phyloP scores from a whole-genome alignment of 1,284 basidiomycete species.

The Boletus smithii region DNA sequence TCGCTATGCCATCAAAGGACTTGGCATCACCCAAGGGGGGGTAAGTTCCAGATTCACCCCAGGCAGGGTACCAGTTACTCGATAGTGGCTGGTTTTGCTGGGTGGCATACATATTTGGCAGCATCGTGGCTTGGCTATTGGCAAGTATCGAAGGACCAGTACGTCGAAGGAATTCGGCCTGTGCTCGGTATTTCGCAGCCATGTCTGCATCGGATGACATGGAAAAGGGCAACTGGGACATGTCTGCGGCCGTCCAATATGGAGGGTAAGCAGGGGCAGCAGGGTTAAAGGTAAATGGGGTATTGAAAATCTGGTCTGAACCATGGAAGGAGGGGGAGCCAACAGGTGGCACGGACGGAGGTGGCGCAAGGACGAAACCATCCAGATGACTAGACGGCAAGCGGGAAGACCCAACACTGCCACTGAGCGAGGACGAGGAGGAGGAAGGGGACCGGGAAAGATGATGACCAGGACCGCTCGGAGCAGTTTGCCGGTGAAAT shows the following conservation, averaged over 20 bases:
- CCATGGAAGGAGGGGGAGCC: slow-evolving; percentile 6
- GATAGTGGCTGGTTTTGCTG: slow-evolving; percentile 18
- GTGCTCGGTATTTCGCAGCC: slow-evolving; percentile 47
- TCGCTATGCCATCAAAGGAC: slow-evolving; percentile 17
- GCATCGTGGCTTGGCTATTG: slow-evolving; percentile 2
- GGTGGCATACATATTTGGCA: slow-evolving; percentile 18
- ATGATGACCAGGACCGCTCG: slow-evolving; percentile 65
- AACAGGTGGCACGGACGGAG: slow-evolving; percentile 30
- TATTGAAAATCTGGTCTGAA: slow-evolving; percentile 36
- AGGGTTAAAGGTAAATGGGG: slow-evolving; percentile 34
- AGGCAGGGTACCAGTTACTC: slow-evolving; percentile 22
- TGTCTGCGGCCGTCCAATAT: slow-evolving; percentile 19
- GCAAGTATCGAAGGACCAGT: slow-evolving; percentile 23
- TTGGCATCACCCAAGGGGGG: slow-evolving; percentile 30
- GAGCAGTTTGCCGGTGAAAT: slow-evolving; percentile 78
- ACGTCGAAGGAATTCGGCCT: slow-evolving; percentile 43
- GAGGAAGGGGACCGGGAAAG: slow-evolving; percentile 32
- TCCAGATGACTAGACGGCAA: slow-evolving; percentile 28
- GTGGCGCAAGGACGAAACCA: slow-evolving; percentile 37
- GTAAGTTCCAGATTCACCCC: slow-evolving; percentile 22
- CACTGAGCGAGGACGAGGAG: slow-evolving; percentile 19
- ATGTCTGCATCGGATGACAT: slow-evolving; percentile 38
- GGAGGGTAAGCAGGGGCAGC: slow-evolving; percentile 17
- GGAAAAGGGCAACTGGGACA: slow-evolving; percentile 20
- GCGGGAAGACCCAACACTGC: slow-evolving; percentile 4